Base-by-base conservation (phyloP, 306 rosid genomes). In the Ormosia semicastrata region DNA sequence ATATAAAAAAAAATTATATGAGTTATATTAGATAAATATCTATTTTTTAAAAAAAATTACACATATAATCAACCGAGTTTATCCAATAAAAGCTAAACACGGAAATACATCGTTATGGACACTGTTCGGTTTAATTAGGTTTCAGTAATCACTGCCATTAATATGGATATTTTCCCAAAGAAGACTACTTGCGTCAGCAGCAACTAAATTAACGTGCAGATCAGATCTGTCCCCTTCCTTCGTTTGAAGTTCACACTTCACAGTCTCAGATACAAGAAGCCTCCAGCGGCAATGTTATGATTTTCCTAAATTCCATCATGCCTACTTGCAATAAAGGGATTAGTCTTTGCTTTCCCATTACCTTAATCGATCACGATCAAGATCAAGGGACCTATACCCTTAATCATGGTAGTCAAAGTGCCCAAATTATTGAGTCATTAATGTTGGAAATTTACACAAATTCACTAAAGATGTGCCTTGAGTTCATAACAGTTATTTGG, bases 301-400 rank as follows among this genome's bases (percentile, higher is more conserved):
- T 64, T 77, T 64, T 77, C 73, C 53, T 50, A 1, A 10, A 64
- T 49, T 50, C 59, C 36, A 50, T 65, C 40, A 11, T 15, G 9
- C 1, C 53, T 18, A 49, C 73, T 32, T 64, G 37, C 81, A 77
- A 9, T 49, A 77, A 64, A 43, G 36, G 37, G 65, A 18, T 32
- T 53, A 11, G 41, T 57, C 43, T 30, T 65, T 6, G 64, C 39
- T 64, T 63, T 24, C 58, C 71, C 49, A 62, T 76, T 0, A 2
- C 67, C 68, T 12, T 56, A 58, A 56, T 57, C 66, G 37, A 37
- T 54, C 54, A 56, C 66, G 37, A 37, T 54, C 54, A 56, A 40
- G 43, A 73, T 73, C 66, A 36, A 56, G 70, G 79, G 68, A 58
- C 79, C 32, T 59, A 57, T 24, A 24, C 79, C 15, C 69, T 57